Conservation (phyloP, 2,329 filamentous ascomycete species). For the Tolypocladium ophioglossoides region DNA sequence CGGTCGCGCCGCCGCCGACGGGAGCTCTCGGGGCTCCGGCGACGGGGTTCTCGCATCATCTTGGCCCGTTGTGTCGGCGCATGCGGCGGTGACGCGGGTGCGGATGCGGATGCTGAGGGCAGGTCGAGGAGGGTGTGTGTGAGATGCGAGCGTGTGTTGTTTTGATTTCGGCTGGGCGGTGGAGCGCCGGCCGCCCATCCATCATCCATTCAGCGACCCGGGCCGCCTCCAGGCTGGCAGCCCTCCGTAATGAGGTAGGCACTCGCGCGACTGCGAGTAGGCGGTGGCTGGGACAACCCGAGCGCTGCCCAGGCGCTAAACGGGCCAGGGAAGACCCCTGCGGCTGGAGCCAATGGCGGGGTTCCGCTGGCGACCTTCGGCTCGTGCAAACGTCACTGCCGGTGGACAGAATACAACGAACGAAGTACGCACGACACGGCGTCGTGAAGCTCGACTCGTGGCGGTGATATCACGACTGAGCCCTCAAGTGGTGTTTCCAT, state of each 20-base stretch:
- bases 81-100: constrained; percentile 3
- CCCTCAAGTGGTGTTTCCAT: background rate
- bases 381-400: background rate
- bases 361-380: background rate
- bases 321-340: background rate
- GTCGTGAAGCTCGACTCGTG: background rate
- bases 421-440: too few species aligned
- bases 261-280: background rate
- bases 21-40: constrained; percentile 45
- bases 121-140: background rate
- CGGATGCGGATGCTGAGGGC: background rate
- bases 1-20: constrained; percentile 34
- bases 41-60: constrained; percentile 46
- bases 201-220: background rate
- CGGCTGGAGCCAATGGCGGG: background rate
- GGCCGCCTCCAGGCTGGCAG: too few species aligned
- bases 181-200: background rate
- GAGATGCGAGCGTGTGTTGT: constrained; percentile 1
- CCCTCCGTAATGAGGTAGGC: too few species aligned
- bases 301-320: background rate
- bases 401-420: background rate
- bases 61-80: constrained; percentile 17
- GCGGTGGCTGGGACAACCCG: background rate
- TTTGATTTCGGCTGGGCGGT: background rate
- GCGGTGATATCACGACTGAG: background rate